Percentiles rank a stretch among this genome's conserved stretches.
phyloP scores from a whole-genome alignment of 768 basidiomycete species.

The Dioszegia crocea region DNA sequence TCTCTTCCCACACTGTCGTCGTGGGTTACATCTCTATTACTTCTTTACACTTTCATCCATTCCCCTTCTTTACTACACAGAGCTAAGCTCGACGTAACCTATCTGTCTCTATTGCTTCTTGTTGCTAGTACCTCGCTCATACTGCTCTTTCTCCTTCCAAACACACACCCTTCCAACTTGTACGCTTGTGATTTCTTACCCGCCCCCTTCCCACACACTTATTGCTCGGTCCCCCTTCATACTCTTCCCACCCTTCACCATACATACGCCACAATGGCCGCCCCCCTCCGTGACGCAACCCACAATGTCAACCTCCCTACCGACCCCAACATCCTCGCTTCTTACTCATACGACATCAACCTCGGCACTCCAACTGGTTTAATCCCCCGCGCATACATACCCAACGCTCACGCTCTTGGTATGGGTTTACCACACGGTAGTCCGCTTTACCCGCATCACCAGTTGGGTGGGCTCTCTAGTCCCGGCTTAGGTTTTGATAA shows the following conservation, averaged over 20 bases:
- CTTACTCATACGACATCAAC: slow-evolving; percentile 8
- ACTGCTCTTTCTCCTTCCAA: background rate
- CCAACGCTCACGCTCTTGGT: background rate
- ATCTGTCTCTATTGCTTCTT: background rate
- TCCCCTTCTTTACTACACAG: background rate
- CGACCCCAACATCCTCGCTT: background rate
- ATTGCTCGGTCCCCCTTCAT: background rate
- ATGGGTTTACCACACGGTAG: slow-evolving; percentile 1
- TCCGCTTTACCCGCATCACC: background rate
- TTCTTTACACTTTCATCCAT: background rate
- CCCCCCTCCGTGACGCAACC: background rate
- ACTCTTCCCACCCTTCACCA: too few relatives aligned
- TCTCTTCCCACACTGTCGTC: slow-evolving; percentile 7
- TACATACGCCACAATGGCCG: background rate
- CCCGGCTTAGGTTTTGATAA: slow-evolving; percentile 11
- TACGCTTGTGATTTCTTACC: background rate
- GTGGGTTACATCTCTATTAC: slow-evolving; percentile 4
- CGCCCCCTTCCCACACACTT: background rate
- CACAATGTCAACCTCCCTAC: background rate
- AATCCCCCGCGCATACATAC: background rate
- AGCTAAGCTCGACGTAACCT: background rate
- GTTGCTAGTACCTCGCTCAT: slow-evolving; percentile 5
- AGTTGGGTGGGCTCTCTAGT: slow-evolving; percentile 10
- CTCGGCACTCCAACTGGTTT: background rate
- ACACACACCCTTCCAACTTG: background rate